Conservation (phyloP, 2,329 filamentous ascomycete genomes). For the Escovopsis sp. region DNA sequence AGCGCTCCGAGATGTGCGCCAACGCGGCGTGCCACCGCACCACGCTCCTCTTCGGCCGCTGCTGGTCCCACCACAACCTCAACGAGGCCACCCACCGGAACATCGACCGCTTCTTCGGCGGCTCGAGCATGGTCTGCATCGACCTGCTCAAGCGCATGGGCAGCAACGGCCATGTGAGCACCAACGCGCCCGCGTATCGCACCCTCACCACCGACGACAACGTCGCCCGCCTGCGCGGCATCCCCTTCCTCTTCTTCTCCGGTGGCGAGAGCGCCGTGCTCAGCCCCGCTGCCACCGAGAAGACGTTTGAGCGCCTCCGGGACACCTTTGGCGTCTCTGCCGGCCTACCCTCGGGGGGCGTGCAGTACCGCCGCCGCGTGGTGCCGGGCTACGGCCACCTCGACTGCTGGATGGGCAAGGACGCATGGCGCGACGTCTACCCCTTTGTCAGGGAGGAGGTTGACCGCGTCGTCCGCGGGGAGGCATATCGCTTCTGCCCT, state of each 20-base stretch:
- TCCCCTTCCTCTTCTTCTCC: slow-evolving; percentile 42
- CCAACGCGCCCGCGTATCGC: slow-evolving; percentile 33
- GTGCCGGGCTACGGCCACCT: slow-evolving; percentile 45
- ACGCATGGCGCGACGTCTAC: slow-evolving; percentile 44
- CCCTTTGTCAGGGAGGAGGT: slow-evolving; percentile 40
- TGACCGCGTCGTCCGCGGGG: slow-evolving; percentile 27
- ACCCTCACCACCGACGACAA: slow-evolving; percentile 35
- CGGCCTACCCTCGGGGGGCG: slow-evolving; percentile 13
- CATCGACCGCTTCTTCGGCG: slow-evolving; percentile 46
- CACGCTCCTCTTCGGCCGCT: slow-evolving; percentile 43
- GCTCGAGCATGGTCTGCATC: slow-evolving; percentile 44
- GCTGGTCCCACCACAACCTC: slow-evolving; percentile 49
- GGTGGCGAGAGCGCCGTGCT: slow-evolving; percentile 43
- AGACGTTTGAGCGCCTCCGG: slow-evolving; percentile 37
- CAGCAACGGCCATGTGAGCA: slow-evolving; percentile 32
- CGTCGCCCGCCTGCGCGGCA: slow-evolving; percentile 31
- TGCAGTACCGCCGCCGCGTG: slow-evolving; percentile 36
- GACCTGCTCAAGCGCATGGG: slow-evolving; percentile 43
- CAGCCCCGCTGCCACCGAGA: slow-evolving; percentile 36
- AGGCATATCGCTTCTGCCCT: slow-evolving; percentile 4
- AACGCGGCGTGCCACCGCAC: slow-evolving; percentile 47
- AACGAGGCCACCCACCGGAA: slow-evolving; percentile 51
- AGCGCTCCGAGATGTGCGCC: slow-evolving; percentile 42
- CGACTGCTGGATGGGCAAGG: slow-evolving; percentile 47
- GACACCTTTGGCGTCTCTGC: slow-evolving; percentile 31